These are phyloP conservation scores for Bryoglossum gracile DNA, from an alignment of 495 filamentous ascomycete genomes.

Conservation along the genomic window DNA sequence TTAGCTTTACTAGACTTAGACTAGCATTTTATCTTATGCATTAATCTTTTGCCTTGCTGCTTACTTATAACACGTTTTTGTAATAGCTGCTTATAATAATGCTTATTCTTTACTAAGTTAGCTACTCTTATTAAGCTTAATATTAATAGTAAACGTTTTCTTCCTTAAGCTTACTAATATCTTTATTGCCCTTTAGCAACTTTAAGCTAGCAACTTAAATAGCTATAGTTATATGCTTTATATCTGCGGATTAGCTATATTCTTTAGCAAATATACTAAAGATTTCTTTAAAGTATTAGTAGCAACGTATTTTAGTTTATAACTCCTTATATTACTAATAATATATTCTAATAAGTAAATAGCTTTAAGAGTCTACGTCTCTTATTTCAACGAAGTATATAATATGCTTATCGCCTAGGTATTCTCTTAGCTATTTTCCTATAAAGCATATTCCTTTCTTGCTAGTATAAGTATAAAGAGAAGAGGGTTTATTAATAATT, in stretches of 20 bases:
- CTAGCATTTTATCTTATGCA: too few relatives aligned
- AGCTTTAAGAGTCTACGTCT: background rate
- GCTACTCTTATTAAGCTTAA: too few relatives aligned
- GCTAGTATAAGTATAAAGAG: too few relatives aligned
- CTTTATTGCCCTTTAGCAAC: too few relatives aligned
- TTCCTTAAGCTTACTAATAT: too few relatives aligned
- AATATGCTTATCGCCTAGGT: background rate
- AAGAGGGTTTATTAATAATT: too few relatives aligned
- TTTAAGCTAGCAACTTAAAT: constrained; percentile 10
- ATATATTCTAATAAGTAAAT: background rate
- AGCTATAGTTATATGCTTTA: constrained; percentile 1
- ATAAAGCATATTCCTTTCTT: background rate
- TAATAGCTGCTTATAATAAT: too few relatives aligned
- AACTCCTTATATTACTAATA: background rate
- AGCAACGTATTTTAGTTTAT: background rate
- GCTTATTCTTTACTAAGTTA: too few relatives aligned
- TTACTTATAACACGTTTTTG: too few relatives aligned
- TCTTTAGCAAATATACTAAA: background rate
- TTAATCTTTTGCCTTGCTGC: too few relatives aligned
- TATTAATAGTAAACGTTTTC: too few relatives aligned
- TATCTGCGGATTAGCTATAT: background rate
- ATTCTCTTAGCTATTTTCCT: background rate
- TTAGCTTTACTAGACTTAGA: too few relatives aligned
- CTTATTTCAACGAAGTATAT: background rate
- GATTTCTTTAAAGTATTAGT: background rate